Evolutionary conservation across 441 rosid genomes (phyloP), one percentile per base, ranked within the genome.

Genomic region (Erysimum pusillum): DNA sequence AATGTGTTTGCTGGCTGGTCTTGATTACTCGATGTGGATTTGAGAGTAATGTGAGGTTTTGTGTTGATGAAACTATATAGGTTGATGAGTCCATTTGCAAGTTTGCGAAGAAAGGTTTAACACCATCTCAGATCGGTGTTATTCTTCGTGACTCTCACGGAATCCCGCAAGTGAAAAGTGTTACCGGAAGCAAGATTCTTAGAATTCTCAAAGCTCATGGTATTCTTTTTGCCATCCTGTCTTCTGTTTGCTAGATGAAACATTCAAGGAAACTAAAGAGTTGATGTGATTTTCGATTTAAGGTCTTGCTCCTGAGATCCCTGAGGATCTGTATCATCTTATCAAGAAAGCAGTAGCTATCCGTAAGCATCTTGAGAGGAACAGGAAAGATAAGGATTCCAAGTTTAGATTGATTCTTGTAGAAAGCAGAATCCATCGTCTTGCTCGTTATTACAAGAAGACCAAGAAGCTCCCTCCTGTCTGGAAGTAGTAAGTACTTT

Each of bases 111-210:
- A 83, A 80, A 71, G 82, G 86, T 20, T 35, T 80, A 74, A 78
- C 86, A n/a, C 84, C 82, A 49, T 83, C 84, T 3, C 82, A 80
- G 67, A 80, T 83, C 17, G 84, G 85, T 59, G 83, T 82, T 4
- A 79, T 82, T 69, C 85, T 82, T 31, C 80, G 85, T 51, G 85
- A 82, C 46, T 82, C 85, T 69, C 85, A 82, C 61, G 83, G 85
- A 18, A 82, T 82, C 22, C 79, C 83, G 2, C 85, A 82, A 20
- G 85, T 82, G 32, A 82, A 80, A 53, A 79, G 83, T 53, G 85
- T 82, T 46, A 79, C 85, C 12, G 85, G 85, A 9, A 82, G 77
- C 83, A 82, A 82, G 71, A 79, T 79, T 52, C 15, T 79, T 31
- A 68, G 81, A 15, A 82, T 82, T 51, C 69, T 79, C 63, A 82